Evolutionary conservation across 139 green algal genomes (phyloP), one percentile per base, ranked within the genome.

Genomic region (Diplosphaera chodatii): DNA sequence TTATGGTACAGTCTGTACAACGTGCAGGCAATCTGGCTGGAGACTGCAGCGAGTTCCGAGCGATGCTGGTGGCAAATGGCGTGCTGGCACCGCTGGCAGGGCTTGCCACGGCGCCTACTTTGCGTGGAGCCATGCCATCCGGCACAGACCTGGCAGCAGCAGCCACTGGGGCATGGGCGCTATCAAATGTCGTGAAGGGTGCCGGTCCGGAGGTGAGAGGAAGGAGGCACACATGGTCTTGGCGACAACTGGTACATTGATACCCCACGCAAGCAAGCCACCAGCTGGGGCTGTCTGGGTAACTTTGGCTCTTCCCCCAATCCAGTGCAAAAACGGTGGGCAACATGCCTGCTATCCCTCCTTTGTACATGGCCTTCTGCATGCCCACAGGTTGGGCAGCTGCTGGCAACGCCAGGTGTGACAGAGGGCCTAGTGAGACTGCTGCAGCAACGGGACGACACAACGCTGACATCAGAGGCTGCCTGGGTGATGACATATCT

Each of bases 141-240:
- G 65, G 34, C n/a, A 34, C 66, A 0, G 56, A 32, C 3, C 30
- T 86, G 20, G 64, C 67, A 0, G 79, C 82, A 3, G 72, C 59
- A 21, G 72, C 74, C 27, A 86, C 80, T 22, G 79, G 75, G 8
- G 74, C 82, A 41, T 87, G 82, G 82, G 82, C 82, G 23, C 74
- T 87, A 3, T 67, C 31, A 33, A 86, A 77, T 55, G 27, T 86
- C 34, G 32, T 87, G 1, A 41, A 31, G 28, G 66, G 74, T n/a
- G 77, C 80, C 16, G 72, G 71, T 33, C 28, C 23, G 16, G 66
- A 73, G 66, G 70, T 73, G 64, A 56, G n/a, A n/a, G n/a, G n/a
- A n/a, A n/a, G n/a, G n/a, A n/a, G n/a, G n/a, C n/a, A n/a, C n/a
- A n/a, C n/a, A n/a, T n/a, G n/a, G n/a, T n/a, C n/a, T n/a, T n/a